Base-by-base conservation (phyloP, 768 basidiomycete species). In the Leccinum sublutescens region DNA sequence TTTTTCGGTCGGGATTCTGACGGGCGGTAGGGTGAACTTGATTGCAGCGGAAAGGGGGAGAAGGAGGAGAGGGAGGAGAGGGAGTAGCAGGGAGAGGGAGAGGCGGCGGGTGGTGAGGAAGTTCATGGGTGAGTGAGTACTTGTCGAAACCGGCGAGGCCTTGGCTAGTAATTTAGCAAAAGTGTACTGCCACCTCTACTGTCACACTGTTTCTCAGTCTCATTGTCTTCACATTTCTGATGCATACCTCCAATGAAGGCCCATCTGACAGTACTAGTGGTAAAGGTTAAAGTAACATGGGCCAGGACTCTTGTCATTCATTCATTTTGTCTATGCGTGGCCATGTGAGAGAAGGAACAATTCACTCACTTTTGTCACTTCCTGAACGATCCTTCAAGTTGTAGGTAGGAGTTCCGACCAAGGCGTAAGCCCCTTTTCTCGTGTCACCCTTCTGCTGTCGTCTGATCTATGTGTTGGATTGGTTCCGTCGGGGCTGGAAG, bases 11-110 rank as follows among this genome's bases (percentile, higher is more conserved):
- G 96, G 95, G 64, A 88, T 84, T 61, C 85, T 84, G 62, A 81
- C 81, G 1, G 94, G 86, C 33, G 76, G 83, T 23, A 97, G 78
- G 38, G 81, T 71, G 74, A 98, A 97, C 76, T 98, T 98, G 77
- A 99, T 91, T 52, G 91, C 92, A 40, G 67, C 60, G 8, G 75
- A 29, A 66, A 70, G 65, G 34, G 11, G 49, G 40, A 79, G 49
- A 36, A 79, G 55, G 3, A 53, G 36, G 4, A 40, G 40, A 8
- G n/a, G 40, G 9, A 15, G 38, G 17, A 40, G 8, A 1, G n/a
- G 8, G 1, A 70, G 40, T 11, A 17, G 48, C 25, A 47, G 36
- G 19, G 25, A 1, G 23, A 63, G 14, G 17, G 19, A 31, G 29
- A 17, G 48, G n/a, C n/a, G n/a, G n/a, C n/a, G n/a, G n/a, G n/a